Evolutionary conservation across 129 eudicot genomes (phyloP).

Genomic region (Pulicaria dysenterica): DNA sequence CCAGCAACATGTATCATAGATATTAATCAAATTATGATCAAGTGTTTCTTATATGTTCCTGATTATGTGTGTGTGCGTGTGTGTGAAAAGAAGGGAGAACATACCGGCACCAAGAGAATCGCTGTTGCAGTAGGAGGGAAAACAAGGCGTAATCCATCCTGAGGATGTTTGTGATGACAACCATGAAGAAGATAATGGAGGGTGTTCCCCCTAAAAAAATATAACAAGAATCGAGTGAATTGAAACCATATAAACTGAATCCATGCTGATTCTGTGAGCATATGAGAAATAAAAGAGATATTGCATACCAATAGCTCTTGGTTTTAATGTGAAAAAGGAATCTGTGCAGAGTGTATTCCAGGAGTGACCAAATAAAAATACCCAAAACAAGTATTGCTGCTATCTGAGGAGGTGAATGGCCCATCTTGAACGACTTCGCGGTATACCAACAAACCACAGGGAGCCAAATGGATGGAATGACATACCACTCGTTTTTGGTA

Average conservation of each 20-base stretch:
- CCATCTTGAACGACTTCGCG: slow-evolving; percentile 64
- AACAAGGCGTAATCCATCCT: slow-evolving; percentile 95
- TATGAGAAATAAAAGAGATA: not conserved
- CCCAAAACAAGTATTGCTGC: slow-evolving; percentile 55
- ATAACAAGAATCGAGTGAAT: slow-evolving; percentile 1
- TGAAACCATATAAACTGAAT: slow-evolving; percentile 1
- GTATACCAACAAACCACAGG: slow-evolving; percentile 83
- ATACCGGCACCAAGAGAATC: slow-evolving; percentile 72
- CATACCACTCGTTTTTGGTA: slow-evolving; percentile 79
- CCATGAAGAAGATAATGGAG: slow-evolving; percentile 94
- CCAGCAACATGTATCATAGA: not conserved
- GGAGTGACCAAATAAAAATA: slow-evolving; percentile 75
- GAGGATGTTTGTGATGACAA: slow-evolving; percentile 98
- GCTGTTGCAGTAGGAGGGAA: slow-evolving; percentile 99
- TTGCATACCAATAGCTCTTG: slow-evolving; percentile 74
- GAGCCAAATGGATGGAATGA: slow-evolving; percentile 84
- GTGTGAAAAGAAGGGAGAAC: slow-evolving; percentile 23
- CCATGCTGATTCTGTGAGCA: not conserved
- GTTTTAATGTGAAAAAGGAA: slow-evolving; percentile 93
- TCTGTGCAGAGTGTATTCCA: slow-evolving; percentile 87
- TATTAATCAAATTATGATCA: no score
- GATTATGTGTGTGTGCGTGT: not conserved
- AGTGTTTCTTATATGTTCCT: no score
- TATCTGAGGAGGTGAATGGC: slow-evolving; percentile 56
- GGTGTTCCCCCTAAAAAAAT: slow-evolving; percentile 73